Conservation (phyloP, 1,284 basidiomycete genomes). For the Moesziomyces antarcticus region DNA sequence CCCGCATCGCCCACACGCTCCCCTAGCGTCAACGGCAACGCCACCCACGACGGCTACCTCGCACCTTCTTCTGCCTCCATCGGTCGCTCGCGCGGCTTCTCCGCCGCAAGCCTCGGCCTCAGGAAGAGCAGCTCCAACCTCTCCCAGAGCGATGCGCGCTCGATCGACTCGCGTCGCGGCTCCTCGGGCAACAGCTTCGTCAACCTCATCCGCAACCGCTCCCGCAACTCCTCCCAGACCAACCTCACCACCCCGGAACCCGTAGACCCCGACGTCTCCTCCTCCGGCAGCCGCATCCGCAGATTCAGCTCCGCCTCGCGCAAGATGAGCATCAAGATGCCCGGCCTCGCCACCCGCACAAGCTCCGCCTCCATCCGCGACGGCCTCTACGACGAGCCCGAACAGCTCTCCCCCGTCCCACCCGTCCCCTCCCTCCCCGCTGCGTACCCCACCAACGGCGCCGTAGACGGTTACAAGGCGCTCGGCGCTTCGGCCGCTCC, state of each 20-base stretch:
- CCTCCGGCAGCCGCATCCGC: slow-evolving; percentile 14
- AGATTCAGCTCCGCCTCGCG: slow-evolving; percentile 40
- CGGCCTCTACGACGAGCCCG: slow-evolving; percentile 27
- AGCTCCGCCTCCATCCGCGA: slow-evolving; percentile 24
- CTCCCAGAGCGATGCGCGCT: slow-evolving; percentile 42
- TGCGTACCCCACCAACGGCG: slow-evolving; percentile 5
- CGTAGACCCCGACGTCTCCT: slow-evolving; percentile 5
- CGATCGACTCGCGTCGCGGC: slow-evolving; percentile 41
- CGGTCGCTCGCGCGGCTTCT: slow-evolving; percentile 13
- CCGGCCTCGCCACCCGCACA: slow-evolving; percentile 12
- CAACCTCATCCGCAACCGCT: slow-evolving; percentile 38
- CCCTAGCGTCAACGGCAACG: not conserved
- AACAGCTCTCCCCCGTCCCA: slow-evolving; percentile 13
- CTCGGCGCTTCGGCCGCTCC: slow-evolving; percentile 4
- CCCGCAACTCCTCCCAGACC: slow-evolving; percentile 39
- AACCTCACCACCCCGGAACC: slow-evolving; percentile 32
- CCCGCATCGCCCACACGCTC: slow-evolving; percentile 17
- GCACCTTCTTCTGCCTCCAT: slow-evolving; percentile 15
- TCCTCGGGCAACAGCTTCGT: slow-evolving; percentile 35
- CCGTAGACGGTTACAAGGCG: slow-evolving; percentile 27
- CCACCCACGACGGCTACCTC: slow-evolving; percentile 18
- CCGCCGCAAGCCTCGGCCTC: slow-evolving; percentile 28
- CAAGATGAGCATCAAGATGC: slow-evolving; percentile 49
- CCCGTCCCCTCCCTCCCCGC: slow-evolving; percentile 25
- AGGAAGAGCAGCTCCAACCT: slow-evolving; percentile 50